Evolutionary conservation across 352 stramenopile species (phyloP), one percentile per base, ranked within the genome.

Genomic region (Globisporangium megalacanthum): DNA sequence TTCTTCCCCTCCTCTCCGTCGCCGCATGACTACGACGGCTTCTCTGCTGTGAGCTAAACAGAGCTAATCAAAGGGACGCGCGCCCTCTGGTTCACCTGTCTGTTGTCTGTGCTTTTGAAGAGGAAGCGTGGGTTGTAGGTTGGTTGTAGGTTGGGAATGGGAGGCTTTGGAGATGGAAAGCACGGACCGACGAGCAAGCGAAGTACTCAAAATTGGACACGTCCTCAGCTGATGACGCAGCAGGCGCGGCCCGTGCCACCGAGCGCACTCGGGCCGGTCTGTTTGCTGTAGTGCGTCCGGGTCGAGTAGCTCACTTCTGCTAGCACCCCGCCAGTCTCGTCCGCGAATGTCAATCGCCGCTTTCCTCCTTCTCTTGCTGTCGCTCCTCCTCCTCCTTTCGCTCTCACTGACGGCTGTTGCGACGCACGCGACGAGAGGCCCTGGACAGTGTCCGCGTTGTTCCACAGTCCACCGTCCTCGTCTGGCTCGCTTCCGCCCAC

Each of bases 271-370:
- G 66, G 63, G 13, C 64, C 57, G n/a, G 65, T 55, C 55, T 89
- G 79, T 49, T 92, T 92, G 69, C 79, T 89, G 68, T 92, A 92
- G 52, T 92, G 82, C 51, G 77, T 89, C 60, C 79, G 64, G 61
- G 74, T 83, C 11, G 81, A 91, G 55, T 86, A 91, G 37, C 49
- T 89, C 50, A 88, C 79, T 56, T 89, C 79, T 13, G 75, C 69
- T 9, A 89, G 58, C 19, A 44, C 42, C 13, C 78, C 79, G 39
- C 77, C 82, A 5, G 62, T 69, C 56, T 92, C 82, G 48, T 92
- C 82, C 3, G 76, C 82, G 52, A 92, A 92, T 8, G 68, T 75
- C 31, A 92, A 73, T 52, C 56, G 61, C 36, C 77, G 72, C 9
- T 31, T 19, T 29, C 42, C 42, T 48, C 20, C 54, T 25, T 64